Percentiles rank a stretch among this genome's conserved stretches.
These are phyloP conservation scores for Penicillium sp. DNA, from an alignment of 2,329 filamentous ascomycete species.

Conservation along the genomic window DNA sequence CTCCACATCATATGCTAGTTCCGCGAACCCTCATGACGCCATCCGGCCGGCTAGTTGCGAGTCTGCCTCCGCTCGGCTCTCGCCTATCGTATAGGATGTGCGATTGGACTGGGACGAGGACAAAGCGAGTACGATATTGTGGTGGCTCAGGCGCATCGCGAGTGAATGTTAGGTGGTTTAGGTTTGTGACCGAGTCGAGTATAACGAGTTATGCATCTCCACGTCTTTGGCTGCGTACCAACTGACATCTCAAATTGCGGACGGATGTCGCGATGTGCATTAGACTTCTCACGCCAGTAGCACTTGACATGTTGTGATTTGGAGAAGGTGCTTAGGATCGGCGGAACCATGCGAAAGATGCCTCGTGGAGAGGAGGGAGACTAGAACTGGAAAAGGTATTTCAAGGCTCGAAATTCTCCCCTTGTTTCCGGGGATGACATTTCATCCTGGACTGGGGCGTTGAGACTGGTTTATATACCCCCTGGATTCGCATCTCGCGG, in stretches of 20 bases:
- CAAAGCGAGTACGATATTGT: not conserved
- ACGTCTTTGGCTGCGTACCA: not conserved
- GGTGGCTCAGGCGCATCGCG: constrained; percentile 2
- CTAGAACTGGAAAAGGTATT: constrained; percentile 5
- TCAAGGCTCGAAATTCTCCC: constrained; percentile 8
- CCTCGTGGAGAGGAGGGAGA: not conserved
- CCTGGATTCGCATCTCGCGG: constrained; percentile 1
- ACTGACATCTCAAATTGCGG: constrained; percentile 4
- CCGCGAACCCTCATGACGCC: constrained; percentile 8
- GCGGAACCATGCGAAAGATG: constrained; percentile 7
- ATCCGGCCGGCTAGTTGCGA: constrained; percentile 4
- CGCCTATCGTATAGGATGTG: constrained; percentile 11
- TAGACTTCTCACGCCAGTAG: constrained; percentile 10
- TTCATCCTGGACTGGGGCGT: constrained; percentile 3
- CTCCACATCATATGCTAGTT: not conserved
- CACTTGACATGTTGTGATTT: constrained; percentile 17
- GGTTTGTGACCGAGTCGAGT: not conserved
- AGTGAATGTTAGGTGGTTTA: constrained; percentile 3
- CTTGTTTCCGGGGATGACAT: constrained; percentile 7
- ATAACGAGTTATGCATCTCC: not conserved
- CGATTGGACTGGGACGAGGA: not conserved
- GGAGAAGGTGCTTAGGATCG: not conserved
- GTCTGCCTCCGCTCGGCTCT: constrained; percentile 12
- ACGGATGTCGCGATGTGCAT: constrained; percentile 4
- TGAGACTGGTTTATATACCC: constrained; percentile 1